Conservation (phyloP, 176 grass and related monocot genomes). For the Carex littledalei region DNA sequence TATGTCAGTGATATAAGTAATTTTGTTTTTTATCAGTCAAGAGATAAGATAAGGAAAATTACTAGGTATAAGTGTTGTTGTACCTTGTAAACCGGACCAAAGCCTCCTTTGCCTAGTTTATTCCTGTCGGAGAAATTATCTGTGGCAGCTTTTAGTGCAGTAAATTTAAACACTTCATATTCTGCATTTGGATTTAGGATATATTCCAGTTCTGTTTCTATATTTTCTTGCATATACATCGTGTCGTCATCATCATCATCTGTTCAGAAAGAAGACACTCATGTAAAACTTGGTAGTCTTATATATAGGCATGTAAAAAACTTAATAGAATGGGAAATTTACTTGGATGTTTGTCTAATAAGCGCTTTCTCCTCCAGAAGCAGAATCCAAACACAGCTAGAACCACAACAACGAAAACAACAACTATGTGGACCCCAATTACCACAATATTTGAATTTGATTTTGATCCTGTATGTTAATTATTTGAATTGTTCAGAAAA, state of each 20-base stretch:
- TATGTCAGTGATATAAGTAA: no score
- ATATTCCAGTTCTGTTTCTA: neutral
- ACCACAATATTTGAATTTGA: neutral
- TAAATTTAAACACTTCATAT: neutral
- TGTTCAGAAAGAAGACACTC: neutral
- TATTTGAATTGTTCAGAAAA: rapidly evolving
- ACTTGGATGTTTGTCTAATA: neutral
- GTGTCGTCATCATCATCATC: neutral
- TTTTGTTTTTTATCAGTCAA: no score
- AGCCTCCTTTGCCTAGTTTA: neutral
- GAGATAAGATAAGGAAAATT: neutral
- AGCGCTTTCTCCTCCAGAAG: neutral
- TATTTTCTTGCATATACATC: neutral
- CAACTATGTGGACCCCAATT: neutral
- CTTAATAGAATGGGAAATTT: neutral
- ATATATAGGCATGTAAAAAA: neutral
- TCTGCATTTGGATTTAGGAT: constrained; percentile 6
- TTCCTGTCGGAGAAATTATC: constrained; percentile 26
- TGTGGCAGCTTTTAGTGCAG: constrained; percentile 17
- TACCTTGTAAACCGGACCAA: neutral
- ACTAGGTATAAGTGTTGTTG: neutral
- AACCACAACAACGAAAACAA: neutral
- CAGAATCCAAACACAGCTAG: neutral
- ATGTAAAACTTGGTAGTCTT: neutral
- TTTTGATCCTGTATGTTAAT: constrained; percentile 12